Conservation (phyloP, 108 stramenopile genomes). For the Cyclotella cryptica region DNA sequence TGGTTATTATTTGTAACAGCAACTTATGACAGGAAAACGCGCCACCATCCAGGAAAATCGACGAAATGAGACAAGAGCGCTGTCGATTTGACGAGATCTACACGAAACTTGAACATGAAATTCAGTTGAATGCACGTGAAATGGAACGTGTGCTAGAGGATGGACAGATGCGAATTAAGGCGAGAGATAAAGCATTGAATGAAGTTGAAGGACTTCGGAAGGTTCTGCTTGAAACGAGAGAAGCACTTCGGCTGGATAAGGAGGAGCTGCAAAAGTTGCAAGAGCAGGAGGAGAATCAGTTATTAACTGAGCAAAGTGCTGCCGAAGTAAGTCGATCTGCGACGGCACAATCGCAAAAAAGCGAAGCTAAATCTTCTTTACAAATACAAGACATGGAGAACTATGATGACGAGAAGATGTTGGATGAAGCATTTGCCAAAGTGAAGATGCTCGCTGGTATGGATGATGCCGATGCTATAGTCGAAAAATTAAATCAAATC, state of each 20-base stretch:
- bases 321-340: not conserved
- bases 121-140: not conserved
- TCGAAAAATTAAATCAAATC: not conserved
- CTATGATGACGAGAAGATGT: slow-evolving; percentile 17
- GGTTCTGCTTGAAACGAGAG: slow-evolving; percentile 2
- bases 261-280: not conserved
- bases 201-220: slow-evolving; percentile 11
- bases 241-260: not conserved
- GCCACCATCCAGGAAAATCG: not conserved
- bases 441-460: slow-evolving; percentile 13
- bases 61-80: slow-evolving; percentile 17
- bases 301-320: not conserved
- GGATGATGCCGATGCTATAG: slow-evolving; percentile 11
- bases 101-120: slow-evolving; percentile 13
- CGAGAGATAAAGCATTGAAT: slow-evolving; percentile 10
- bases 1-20: not conserved
- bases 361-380: too few relatives aligned
- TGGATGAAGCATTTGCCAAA: slow-evolving; percentile 18
- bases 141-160: slow-evolving; percentile 11
- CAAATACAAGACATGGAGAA: not conserved
- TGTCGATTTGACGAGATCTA: slow-evolving; percentile 29
- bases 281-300: slow-evolving; percentile 3
- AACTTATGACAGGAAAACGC: not conserved
- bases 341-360: not conserved
- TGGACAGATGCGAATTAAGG: slow-evolving; percentile 10